Percentiles rank a stretch among this genome's conserved stretches.
phyloP scores from a whole-genome alignment of 208 protist genomes.

The Leishmania amazonensis region DNA sequence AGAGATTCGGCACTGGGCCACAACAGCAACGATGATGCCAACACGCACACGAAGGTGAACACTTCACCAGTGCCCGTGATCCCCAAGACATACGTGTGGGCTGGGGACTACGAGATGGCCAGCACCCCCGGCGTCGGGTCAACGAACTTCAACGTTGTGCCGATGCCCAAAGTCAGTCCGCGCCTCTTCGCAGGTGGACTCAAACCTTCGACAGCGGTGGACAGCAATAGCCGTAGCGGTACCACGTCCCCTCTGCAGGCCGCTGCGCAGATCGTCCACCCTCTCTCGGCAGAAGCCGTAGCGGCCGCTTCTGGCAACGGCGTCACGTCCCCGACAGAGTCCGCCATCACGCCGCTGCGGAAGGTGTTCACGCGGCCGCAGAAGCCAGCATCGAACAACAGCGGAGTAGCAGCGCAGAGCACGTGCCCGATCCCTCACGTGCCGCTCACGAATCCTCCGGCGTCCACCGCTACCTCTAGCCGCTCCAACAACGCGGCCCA shows the following conservation, averaged over 20 bases:
- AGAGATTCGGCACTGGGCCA: neutral
- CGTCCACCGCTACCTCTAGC: neutral
- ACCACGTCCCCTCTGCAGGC: neutral
- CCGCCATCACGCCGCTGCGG: conserved; percentile 14
- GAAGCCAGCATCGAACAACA: conserved; percentile 7
- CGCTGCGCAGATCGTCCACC: conserved; percentile 2
- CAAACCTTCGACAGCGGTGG: neutral
- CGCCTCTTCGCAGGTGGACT: neutral
- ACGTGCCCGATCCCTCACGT: neutral
- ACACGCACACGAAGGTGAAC: conserved; percentile 7
- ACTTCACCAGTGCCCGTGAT: conserved; percentile 8
- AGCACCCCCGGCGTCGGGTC: neutral
- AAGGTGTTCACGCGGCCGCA: conserved; percentile 4
- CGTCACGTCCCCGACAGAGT: conserved; percentile 21
- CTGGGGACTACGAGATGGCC: conserved; percentile 27
- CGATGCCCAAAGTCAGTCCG: conserved; percentile 21
- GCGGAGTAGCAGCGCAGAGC: neutral
- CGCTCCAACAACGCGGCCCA: neutral
- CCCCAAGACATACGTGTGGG: conserved; percentile 22
- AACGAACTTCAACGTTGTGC: conserved; percentile 8
- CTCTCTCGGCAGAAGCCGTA: conserved; percentile 1
- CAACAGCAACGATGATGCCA: neutral
- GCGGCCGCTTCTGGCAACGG: neutral
- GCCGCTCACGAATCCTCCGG: neutral
- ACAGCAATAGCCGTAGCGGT: neutral